Percentiles rank a stretch among this genome's conserved stretches.
phyloP scores from a whole-genome alignment of 164 flowering plant species.

The Malania oleifera region DNA sequence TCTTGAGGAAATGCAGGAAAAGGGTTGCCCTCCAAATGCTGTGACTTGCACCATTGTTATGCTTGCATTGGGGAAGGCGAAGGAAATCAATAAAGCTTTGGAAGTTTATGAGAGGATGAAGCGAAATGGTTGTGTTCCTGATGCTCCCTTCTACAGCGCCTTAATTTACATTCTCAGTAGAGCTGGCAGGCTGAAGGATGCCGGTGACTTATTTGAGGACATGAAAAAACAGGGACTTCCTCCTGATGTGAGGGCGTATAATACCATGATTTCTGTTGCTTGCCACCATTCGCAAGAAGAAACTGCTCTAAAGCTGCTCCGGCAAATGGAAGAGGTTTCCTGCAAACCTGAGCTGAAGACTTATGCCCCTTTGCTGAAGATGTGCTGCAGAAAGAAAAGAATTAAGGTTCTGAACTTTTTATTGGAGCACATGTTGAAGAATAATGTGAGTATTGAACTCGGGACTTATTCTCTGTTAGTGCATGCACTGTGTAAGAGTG shows the following conservation, averaged over 20 bases:
- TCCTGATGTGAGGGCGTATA: constrained; percentile 43
- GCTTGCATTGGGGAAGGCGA: constrained; percentile 58
- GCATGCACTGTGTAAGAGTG: constrained; percentile 40
- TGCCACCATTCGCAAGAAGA: constrained; percentile 50
- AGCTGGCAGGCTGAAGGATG: constrained; percentile 52
- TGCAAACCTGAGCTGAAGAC: constrained; percentile 53
- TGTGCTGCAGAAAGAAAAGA: constrained; percentile 52
- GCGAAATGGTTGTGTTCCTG: constrained; percentile 40
- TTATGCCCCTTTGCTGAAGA: constrained; percentile 52
- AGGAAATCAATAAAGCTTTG: constrained; percentile 42
- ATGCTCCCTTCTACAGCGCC: constrained; percentile 48
- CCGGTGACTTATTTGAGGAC: constrained; percentile 38
- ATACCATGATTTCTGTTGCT: constrained; percentile 47
- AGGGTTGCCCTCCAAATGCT: constrained; percentile 45
- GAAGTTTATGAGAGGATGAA: constrained; percentile 54
- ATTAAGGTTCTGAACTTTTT: constrained; percentile 53
- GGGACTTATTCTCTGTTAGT: constrained; percentile 51
- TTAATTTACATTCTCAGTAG: constrained; percentile 43
- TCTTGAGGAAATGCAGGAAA: constrained; percentile 47
- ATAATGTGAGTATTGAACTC: constrained; percentile 44
- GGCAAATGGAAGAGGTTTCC: constrained; percentile 42
- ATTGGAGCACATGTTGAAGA: constrained; percentile 49
- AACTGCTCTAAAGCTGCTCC: constrained; percentile 42
- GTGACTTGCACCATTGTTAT: constrained; percentile 55
- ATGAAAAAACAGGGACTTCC: constrained; percentile 42